Conservation (phyloP, 148 eudicot species). For the Cornus suecica region DNA sequence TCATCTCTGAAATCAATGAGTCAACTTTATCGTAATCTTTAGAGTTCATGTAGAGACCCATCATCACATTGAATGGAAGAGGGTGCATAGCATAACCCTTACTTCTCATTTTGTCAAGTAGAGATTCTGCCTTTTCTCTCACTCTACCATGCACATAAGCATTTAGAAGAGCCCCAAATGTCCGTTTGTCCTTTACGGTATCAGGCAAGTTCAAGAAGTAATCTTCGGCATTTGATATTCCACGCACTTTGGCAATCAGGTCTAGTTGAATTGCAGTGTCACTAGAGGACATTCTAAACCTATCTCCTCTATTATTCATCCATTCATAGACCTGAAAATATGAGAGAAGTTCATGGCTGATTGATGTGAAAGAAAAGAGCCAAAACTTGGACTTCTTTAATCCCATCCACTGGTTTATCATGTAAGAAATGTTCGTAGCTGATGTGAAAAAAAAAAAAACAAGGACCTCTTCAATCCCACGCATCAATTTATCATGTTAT, state of each 20-base stretch:
- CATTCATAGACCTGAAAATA: conserved; percentile 72
- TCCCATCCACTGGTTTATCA: not conserved
- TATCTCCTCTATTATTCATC: conserved; percentile 72
- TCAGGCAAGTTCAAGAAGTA: conserved; percentile 64
- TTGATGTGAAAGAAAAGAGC: not conserved
- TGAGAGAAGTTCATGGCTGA: conserved; percentile 2
- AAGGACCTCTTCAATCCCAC: not conserved
- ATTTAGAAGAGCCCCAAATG: conserved; percentile 80
- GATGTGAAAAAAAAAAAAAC: not conserved
- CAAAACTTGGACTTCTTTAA: not conserved
- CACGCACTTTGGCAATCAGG: conserved; percentile 73
- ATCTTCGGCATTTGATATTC: conserved; percentile 71
- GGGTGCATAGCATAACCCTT: conserved; percentile 48
- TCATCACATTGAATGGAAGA: conserved; percentile 83
- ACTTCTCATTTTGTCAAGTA: conserved; percentile 55
- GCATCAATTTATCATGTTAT: not conserved
- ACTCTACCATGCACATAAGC: conserved; percentile 63
- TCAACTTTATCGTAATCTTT: conserved; percentile 58
- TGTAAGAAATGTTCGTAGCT: conserved; percentile 4
- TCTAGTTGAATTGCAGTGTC: conserved; percentile 87
- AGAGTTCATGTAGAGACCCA: conserved; percentile 80
- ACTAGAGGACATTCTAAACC: conserved; percentile 56
- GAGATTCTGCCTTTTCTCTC: conserved; percentile 64
- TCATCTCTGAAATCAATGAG: conserved; percentile 60
- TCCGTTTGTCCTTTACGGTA: conserved; percentile 53